Percentiles rank a stretch among this genome's conserved stretches.
Evolutionary conservation across 2,329 filamentous ascomycete species (phyloP).

Genomic region (Diaporthe sp.): DNA sequence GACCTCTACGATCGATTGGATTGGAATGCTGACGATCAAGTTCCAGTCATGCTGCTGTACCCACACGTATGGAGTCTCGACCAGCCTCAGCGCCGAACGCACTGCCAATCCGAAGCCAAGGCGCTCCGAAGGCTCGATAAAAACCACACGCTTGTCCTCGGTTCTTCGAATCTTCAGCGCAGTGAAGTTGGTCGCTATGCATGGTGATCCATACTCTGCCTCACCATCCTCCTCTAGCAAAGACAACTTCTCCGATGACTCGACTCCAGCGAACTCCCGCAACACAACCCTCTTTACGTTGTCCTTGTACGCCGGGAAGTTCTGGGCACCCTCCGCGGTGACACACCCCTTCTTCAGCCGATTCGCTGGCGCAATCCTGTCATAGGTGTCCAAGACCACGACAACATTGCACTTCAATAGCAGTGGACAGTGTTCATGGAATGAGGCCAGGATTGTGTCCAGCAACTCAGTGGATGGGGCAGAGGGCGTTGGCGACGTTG

Average conservation of each 20-base stretch:
- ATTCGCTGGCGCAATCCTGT: constrained; percentile 57
- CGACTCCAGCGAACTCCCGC: constrained; percentile 44
- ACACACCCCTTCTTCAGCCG: constrained; percentile 69
- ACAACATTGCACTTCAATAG: constrained; percentile 60
- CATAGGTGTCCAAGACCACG: constrained; percentile 67
- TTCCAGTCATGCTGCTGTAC: constrained; percentile 71
- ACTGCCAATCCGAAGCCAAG: constrained; percentile 68
- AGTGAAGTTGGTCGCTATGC: constrained; percentile 50
- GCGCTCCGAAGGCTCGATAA: constrained; percentile 61
- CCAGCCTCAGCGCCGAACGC: constrained; percentile 62
- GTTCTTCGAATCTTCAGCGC: constrained; percentile 53
- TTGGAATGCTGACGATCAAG: constrained; percentile 59
- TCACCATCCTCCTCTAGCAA: constrained; percentile 46
- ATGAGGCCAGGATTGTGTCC: constrained; percentile 60
- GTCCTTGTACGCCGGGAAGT: constrained; percentile 60
- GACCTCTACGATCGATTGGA: constrained; percentile 58
- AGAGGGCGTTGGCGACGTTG: constrained; percentile 69
- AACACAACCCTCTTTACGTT: constrained; percentile 61
- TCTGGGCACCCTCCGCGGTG: constrained; percentile 58
- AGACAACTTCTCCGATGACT: not conserved
- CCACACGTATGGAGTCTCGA: constrained; percentile 67
- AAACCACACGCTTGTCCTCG: constrained; percentile 55
- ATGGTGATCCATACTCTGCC: constrained; percentile 63
- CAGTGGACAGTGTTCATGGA: constrained; percentile 56
- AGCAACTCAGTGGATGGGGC: constrained; percentile 66